A percentile compares a stretch with the other conserved stretches of the same genome.
Conservation (phyloP, 331 rosid species). For the Arachis monticola region DNA sequence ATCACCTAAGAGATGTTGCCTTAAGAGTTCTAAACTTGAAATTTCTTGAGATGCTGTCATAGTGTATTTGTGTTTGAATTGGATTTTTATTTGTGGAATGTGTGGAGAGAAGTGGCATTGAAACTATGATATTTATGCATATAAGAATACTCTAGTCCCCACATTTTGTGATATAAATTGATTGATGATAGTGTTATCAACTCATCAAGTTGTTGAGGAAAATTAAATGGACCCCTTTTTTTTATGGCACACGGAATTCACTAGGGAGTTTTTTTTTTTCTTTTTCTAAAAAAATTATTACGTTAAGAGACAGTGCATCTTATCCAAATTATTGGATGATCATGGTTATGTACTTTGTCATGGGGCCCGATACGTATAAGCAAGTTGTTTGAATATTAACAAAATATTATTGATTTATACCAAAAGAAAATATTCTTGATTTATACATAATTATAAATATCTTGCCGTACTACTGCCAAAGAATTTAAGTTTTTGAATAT, state of each 20-base stretch:
- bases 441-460: too few species aligned
- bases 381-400: not conserved
- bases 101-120: not conserved
- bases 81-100: too few species aligned
- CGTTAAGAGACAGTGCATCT: not conserved
- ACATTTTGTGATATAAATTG: constrained; percentile 17
- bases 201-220: not conserved
- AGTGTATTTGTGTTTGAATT: not conserved
- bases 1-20: constrained; percentile 62
- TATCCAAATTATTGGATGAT: constrained; percentile 29
- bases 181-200: constrained; percentile 10
- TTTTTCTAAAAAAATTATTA: too few species aligned
- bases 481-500: too few species aligned
- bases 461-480: not conserved
- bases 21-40: constrained; percentile 49
- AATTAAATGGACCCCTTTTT: constrained; percentile 2
- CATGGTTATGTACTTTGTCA: not conserved
- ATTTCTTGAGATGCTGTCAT: constrained; percentile 45
- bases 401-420: not conserved
- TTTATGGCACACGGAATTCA: constrained; percentile 33
- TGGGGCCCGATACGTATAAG: constrained; percentile 1
- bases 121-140: constrained; percentile 8
- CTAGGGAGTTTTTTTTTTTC: not conserved
- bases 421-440: too few species aligned
- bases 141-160: not conserved